These are phyloP conservation scores for Ensete glaucum DNA, from an alignment of 176 grass and related monocot genomes.

Conservation along the genomic window DNA sequence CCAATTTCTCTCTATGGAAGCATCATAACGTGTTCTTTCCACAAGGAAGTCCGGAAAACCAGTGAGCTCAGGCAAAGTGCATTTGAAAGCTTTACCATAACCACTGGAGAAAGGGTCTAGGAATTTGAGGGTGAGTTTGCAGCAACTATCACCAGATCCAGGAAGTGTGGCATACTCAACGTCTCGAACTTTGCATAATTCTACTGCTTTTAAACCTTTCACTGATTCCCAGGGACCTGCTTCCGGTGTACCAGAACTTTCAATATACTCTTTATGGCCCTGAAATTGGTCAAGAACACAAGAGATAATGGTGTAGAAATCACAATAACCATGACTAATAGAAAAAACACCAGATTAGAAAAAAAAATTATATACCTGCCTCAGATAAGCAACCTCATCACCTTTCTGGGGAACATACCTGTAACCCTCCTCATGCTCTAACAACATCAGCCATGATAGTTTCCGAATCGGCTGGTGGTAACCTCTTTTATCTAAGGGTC, in stretches of 20 bases:
- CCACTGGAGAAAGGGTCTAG: conserved; percentile 36
- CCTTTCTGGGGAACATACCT: conserved; percentile 90
- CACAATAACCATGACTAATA: background rate
- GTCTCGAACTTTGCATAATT: conserved; percentile 62
- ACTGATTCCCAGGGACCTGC: conserved; percentile 44
- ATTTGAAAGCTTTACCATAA: conserved; percentile 39
- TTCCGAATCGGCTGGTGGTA: conserved; percentile 33
- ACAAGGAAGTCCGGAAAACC: conserved; percentile 84
- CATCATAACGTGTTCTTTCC: conserved; percentile 74
- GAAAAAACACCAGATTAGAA: background rate
- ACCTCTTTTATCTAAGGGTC: conserved; percentile 43
- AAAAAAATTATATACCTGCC: conserved; percentile 52
- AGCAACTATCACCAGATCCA: conserved; percentile 91
- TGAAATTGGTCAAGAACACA: conserved; percentile 29
- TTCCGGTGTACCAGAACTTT: conserved; percentile 22
- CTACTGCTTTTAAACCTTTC: conserved; percentile 63
- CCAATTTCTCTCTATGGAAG: conserved; percentile 72
- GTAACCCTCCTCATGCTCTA: conserved; percentile 86
- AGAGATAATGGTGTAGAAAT: conserved; percentile 6
- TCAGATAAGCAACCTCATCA: conserved; percentile 78
- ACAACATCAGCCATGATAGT: conserved; percentile 85
- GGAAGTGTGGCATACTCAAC: conserved; percentile 59
- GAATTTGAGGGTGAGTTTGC: conserved; percentile 70
- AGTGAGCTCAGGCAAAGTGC: conserved; percentile 74
- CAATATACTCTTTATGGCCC: conserved; percentile 81